Conservation (phyloP, 352 stramenopile genomes). For the Pythium dissotocum region DNA sequence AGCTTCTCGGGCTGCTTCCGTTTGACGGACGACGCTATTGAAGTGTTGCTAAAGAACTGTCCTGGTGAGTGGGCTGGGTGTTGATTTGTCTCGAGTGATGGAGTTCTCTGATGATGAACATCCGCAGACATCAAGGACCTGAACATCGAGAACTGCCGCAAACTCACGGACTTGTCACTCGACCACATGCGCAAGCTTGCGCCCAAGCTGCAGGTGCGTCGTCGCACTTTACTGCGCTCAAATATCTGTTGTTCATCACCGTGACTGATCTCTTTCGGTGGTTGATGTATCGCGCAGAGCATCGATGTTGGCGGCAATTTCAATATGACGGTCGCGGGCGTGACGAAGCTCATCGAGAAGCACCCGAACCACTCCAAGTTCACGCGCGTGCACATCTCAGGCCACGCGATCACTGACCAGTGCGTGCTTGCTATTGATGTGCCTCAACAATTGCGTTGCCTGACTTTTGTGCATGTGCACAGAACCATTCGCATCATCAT, state of each 20-base stretch:
- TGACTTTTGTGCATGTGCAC: slow-evolving; percentile 1
- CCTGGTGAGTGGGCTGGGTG: slow-evolving; percentile 38
- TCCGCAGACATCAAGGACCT: slow-evolving; percentile 82
- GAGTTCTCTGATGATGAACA: not conserved
- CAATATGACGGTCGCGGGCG: slow-evolving; percentile 87
- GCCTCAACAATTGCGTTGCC: not conserved
- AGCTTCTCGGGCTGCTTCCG: slow-evolving; percentile 89
- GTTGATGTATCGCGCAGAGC: slow-evolving; percentile 38
- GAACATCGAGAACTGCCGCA: slow-evolving; percentile 90
- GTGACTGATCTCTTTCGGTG: not conserved
- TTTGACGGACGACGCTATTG: slow-evolving; percentile 84
- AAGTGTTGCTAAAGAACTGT: slow-evolving; percentile 78
- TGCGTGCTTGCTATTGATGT: slow-evolving; percentile 29
- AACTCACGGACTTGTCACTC: slow-evolving; percentile 79
- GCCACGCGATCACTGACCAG: slow-evolving; percentile 81
- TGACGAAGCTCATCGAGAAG: slow-evolving; percentile 89
- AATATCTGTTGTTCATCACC: not conserved
- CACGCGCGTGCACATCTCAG: slow-evolving; percentile 82
- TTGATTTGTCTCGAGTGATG: not conserved
- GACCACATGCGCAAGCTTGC: slow-evolving; percentile 77
- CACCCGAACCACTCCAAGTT: slow-evolving; percentile 91
- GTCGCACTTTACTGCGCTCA: not conserved
- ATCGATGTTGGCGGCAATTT: slow-evolving; percentile 87
- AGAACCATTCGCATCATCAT: slow-evolving; percentile 88
- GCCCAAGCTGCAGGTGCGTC: slow-evolving; percentile 73